Percentiles rank a stretch among this genome's conserved stretches.
Evolutionary conservation across 306 rosid genomes (phyloP).

Genomic region (Rosa rugosa): DNA sequence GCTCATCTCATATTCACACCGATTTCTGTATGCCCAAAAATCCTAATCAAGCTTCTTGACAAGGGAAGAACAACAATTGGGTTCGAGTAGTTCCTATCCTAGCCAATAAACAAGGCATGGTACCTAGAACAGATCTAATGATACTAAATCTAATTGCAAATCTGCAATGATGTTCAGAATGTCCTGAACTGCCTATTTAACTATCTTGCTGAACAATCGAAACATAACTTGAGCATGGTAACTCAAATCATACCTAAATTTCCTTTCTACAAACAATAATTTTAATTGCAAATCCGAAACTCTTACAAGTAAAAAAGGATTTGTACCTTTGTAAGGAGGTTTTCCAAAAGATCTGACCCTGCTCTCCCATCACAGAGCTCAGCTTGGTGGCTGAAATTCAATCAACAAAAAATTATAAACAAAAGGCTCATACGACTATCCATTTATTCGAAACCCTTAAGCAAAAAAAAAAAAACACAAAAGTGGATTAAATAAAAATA

Average conservation of each 20-base stretch:
- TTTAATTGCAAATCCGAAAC: neutral
- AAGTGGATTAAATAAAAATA: neutral
- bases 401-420: neutral
- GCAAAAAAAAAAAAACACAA: too few species aligned
- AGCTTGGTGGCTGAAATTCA: constrained; percentile 60
- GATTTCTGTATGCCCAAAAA: neutral
- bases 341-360: constrained; percentile 60
- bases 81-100: neutral
- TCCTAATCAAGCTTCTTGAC: neutral
- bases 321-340: constrained; percentile 67
- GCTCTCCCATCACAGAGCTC: constrained; percentile 61
- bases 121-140: neutral
- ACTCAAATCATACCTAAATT: neutral
- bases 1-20: neutral
- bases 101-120: neutral
- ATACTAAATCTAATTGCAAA: neutral
- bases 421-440: neutral
- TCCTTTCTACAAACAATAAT: neutral
- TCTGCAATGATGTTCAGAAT: neutral
- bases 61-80: neutral
- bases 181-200: neutral
- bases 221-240: neutral
- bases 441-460: neutral
- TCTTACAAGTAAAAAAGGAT: neutral
- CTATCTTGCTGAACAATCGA: neutral